Percentiles rank a stretch among this genome's conserved stretches.
Evolutionary conservation across 2,329 filamentous ascomycete genomes (phyloP).

Genomic region (Botrytis tulipae): DNA sequence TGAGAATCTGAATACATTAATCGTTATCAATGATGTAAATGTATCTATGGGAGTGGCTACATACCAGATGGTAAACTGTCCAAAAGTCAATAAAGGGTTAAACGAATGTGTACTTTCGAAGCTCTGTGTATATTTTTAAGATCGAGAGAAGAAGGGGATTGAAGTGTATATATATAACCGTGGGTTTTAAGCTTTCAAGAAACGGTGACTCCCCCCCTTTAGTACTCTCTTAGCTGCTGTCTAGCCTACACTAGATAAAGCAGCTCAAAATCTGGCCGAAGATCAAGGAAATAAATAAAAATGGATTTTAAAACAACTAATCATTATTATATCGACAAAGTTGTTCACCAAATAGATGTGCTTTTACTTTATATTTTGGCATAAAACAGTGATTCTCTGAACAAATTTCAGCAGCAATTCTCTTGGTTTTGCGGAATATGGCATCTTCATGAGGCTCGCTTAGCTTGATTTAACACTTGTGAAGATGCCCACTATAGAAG

Average conservation of each 20-base stretch:
- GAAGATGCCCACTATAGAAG: neutral
- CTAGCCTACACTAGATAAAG: neutral
- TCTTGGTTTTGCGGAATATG: neutral
- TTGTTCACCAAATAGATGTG: fast-evolving
- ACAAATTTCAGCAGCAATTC: no score
- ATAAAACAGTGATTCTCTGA: fast-evolving
- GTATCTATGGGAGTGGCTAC: neutral
- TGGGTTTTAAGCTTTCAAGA: neutral
- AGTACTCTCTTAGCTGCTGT: neutral
- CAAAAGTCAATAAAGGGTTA: neutral
- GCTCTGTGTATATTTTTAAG: no score
- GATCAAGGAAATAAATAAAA: neutral
- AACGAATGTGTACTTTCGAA: neutral
- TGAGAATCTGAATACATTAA: neutral
- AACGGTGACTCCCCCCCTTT: neutral
- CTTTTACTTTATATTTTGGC: fast-evolving
- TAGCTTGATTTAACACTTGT: neutral
- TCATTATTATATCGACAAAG: neutral
- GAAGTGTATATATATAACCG: neutral
- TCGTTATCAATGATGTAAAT: neutral
- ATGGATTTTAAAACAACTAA: neutral
- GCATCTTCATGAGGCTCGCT: neutral
- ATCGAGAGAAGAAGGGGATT: neutral
- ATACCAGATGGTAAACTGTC: fast-evolving
- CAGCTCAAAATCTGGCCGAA: fast-evolving